Percentiles rank a stretch among this genome's conserved stretches.
These are phyloP conservation scores for Scheffersomyces insectosa DNA, from an alignment of 1,139 yeast genomes.

Conservation along the genomic window DNA sequence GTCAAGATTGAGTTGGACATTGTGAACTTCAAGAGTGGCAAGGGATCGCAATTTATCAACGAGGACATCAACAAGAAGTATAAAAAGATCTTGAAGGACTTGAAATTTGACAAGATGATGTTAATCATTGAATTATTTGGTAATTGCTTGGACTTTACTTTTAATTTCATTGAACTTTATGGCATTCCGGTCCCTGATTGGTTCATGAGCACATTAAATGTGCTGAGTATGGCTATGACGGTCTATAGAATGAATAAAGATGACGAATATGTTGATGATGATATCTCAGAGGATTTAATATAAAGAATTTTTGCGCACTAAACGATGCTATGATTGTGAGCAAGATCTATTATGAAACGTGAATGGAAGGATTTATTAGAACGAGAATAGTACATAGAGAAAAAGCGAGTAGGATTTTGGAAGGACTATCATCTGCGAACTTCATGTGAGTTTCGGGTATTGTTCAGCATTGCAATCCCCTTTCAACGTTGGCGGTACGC, in stretches of 20 bases:
- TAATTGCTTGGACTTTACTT: conserved; percentile 42
- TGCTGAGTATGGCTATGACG: conserved; percentile 51
- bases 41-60: conserved; percentile 21
- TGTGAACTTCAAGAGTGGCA: conserved; percentile 24
- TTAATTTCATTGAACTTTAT: conserved; percentile 44
- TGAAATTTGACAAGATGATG: conserved; percentile 48
- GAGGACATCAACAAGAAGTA: conserved; percentile 37
- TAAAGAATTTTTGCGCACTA: conserved; percentile 8
- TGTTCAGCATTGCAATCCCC: too few relatives aligned
- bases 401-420: too few relatives aligned
- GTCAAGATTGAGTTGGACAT: conserved; percentile 39
- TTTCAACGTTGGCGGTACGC: too few relatives aligned
- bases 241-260: conserved; percentile 54
- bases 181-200: conserved; percentile 42
- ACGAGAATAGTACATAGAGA: too few relatives aligned
- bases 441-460: too few relatives aligned
- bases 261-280: conserved; percentile 50
- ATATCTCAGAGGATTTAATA: conserved; percentile 45
- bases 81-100: conserved; percentile 43
- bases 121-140: conserved; percentile 44
- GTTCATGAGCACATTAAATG: conserved; percentile 45
- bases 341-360: background rate
- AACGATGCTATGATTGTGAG: background rate
- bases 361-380: too few relatives aligned
- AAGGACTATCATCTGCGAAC: too few relatives aligned